Conservation (phyloP, 2,329 filamentous ascomycete genomes). For the Neofusicoccum cordaticola region DNA sequence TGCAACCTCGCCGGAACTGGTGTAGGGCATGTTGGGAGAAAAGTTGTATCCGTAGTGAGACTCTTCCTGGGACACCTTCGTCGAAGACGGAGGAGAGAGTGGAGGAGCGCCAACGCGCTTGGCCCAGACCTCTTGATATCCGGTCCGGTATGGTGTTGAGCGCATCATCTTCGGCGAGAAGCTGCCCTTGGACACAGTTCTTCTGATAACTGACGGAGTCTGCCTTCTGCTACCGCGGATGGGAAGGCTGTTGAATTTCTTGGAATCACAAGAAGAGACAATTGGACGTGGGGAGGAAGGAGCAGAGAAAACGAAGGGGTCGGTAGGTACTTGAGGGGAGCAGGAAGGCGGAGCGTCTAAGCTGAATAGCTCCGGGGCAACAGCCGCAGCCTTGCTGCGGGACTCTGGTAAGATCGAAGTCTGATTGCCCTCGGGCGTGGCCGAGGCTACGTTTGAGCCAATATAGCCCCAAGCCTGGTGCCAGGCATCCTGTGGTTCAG, state of each 20-base stretch:
- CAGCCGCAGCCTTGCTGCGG: constrained; percentile 29
- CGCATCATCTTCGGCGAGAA: constrained; percentile 55
- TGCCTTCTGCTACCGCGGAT: constrained; percentile 24
- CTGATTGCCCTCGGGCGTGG: constrained; percentile 26
- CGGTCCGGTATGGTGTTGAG: constrained; percentile 45
- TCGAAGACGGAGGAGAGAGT: constrained; percentile 28
- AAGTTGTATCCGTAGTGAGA: constrained; percentile 23
- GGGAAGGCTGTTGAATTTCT: constrained; percentile 20
- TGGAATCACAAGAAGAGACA: constrained; percentile 20
- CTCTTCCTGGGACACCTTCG: constrained; percentile 26
- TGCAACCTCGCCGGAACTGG: neutral
- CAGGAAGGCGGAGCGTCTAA: constrained; percentile 24
- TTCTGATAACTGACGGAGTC: constrained; percentile 24
- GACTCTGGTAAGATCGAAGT: constrained; percentile 33
- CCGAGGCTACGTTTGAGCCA: constrained; percentile 49
- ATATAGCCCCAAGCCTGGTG: constrained; percentile 52
- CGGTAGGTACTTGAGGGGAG: constrained; percentile 18
- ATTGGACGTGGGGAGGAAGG: constrained; percentile 33
- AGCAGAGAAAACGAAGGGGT: constrained; percentile 26
- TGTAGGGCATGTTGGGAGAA: constrained; percentile 17
- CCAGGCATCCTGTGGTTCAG: constrained; percentile 49
- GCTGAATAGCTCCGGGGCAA: constrained; percentile 32
- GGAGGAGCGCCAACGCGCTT: constrained; percentile 45
- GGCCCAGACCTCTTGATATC: constrained; percentile 51
- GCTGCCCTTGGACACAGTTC: constrained; percentile 42